Conservation (phyloP, 2,329 filamentous ascomycete species). For the Aspergillus fructus region DNA sequence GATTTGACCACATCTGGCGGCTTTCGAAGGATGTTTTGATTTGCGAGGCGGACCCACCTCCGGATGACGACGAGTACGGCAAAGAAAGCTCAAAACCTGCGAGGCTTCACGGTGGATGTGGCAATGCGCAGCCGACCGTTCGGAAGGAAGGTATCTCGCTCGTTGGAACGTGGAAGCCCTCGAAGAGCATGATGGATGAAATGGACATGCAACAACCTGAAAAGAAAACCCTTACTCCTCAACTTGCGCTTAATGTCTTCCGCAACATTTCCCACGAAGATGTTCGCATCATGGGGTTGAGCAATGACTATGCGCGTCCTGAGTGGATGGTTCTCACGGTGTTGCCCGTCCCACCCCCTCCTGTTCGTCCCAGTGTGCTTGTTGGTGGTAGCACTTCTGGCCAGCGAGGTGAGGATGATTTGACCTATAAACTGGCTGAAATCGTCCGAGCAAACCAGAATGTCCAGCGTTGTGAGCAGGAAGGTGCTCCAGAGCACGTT, state of each 20-base stretch:
- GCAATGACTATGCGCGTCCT: constrained; percentile 89
- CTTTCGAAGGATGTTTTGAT: constrained; percentile 84
- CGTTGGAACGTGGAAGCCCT: constrained; percentile 69
- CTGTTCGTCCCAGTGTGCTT: constrained; percentile 93
- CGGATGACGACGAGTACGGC: constrained; percentile 68
- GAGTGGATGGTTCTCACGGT: constrained; percentile 99
- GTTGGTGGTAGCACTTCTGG: constrained; percentile 93
- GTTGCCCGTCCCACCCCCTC: constrained; percentile 89
- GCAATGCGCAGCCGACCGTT: constrained; percentile 84
- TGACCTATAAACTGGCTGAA: constrained; percentile 98
- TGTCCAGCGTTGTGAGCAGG: constrained; percentile 83
- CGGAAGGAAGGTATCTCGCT: constrained; percentile 84
- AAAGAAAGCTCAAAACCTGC: constrained; percentile 57
- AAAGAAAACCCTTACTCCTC: constrained; percentile 77
- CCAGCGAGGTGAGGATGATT: constrained; percentile 93
- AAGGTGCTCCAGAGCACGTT: constrained; percentile 90
- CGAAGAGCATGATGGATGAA: constrained; percentile 70
- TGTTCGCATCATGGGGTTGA: constrained; percentile 83
- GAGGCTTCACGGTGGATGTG: constrained; percentile 81
- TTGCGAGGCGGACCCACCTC: constrained; percentile 75
- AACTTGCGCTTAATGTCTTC: constrained; percentile 83
- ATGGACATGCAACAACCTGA: constrained; percentile 66
- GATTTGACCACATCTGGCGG: constrained; percentile 90
- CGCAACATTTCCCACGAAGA: constrained; percentile 79
- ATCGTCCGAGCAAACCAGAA: constrained; percentile 98